A percentile compares a stretch with the other conserved stretches of the same genome.
phyloP scores from a whole-genome alignment of 2,329 filamentous ascomycete species.

The Myrmaecium sp. region DNA sequence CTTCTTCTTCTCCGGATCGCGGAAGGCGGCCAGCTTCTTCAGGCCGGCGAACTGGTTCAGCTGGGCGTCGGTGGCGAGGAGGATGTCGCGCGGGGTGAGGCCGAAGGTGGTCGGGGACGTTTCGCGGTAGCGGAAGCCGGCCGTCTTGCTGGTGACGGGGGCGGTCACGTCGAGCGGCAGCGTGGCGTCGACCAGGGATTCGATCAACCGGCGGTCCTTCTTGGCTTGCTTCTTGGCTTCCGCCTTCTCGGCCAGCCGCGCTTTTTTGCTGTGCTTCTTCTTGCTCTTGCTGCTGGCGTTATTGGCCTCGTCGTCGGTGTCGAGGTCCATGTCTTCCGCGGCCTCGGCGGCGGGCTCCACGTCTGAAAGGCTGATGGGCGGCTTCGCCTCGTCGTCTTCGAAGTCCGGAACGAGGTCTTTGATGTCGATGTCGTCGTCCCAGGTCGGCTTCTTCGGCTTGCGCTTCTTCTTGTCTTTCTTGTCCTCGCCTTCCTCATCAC shows the following conservation, averaged over 20 bases:
- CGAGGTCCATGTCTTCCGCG: slow-evolving; percentile 23
- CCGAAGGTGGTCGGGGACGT: slow-evolving; percentile 83
- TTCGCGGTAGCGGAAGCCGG: slow-evolving; percentile 78
- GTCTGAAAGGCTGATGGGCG: slow-evolving; percentile 40
- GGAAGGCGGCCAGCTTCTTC: slow-evolving; percentile 86
- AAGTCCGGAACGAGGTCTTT: slow-evolving; percentile 81
- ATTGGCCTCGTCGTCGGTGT: slow-evolving; percentile 22
- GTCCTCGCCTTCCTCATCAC: slow-evolving; percentile 23
- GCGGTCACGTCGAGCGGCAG: slow-evolving; percentile 55
- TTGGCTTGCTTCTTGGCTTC: slow-evolving; percentile 57
- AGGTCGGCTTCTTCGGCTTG: slow-evolving; percentile 66
- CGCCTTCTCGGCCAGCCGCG: slow-evolving; percentile 23
- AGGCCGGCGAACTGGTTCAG: slow-evolving; percentile 84
- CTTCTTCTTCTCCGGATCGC: slow-evolving; percentile 75
- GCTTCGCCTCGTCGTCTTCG: slow-evolving; percentile 40
- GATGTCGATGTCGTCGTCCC: slow-evolving; percentile 97
- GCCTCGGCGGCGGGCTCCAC: slow-evolving; percentile 25
- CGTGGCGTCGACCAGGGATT: slow-evolving; percentile 68
- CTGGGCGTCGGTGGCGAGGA: slow-evolving; percentile 70
- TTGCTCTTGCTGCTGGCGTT: slow-evolving; percentile 14
- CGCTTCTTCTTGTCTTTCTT: slow-evolving; percentile 31
- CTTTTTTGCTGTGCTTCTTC: slow-evolving; percentile 31
- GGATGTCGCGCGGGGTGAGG: slow-evolving; percentile 75
- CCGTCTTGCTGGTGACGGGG: slow-evolving; percentile 27
- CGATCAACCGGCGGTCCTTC: slow-evolving; percentile 66